Base-by-base conservation (phyloP, 176 grass and related monocot genomes). In the Olyra latifolia region DNA sequence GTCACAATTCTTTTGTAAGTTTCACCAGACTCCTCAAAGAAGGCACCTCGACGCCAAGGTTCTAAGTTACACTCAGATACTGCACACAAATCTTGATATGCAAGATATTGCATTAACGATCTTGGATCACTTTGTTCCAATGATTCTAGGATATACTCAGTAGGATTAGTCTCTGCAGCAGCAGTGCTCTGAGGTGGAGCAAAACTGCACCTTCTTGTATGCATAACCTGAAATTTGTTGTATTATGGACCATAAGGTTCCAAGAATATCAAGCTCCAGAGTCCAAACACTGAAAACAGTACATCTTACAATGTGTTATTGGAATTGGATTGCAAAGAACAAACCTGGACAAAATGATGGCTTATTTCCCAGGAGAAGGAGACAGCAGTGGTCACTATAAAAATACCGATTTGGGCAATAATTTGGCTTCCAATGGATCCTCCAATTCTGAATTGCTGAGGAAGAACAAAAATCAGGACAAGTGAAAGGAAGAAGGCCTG, bases 21-120 rank as follows among this genome's bases (percentile, higher is more conserved):
- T 82, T 93, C 96, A 86, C 92, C 90, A 80, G 88, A 95, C 72
- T 95, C 92, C 85, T 95, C 92, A 8, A 95, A 99, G 76, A 99
- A 89, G 25, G 96, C 90, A 80, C 60, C 78, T 58, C 90, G 85
- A 58, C 92, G 88, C 96, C 92, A 99, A 66, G 88, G 80, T 79
- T 99, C 92, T 39, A 81, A 80, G 79, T 99, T 93, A 81, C 64
- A 91, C 50, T 95, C 96, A 74, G 90, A 93, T 43, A 99, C 92
- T 58, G 75, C 66, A 85, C 92, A 95, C 50, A 99, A 79, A 90
- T 99, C 96, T 75, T 93, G 88, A 78, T 95, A 95, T 43, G 90
- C 92, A 79, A 99, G 96, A 72, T 99, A 92, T 17, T 95, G 92
- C 35, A 93, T 23, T 30, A 99, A 83, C 22, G 89, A 97, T 61